Percentiles rank a stretch among this genome's conserved stretches.
phyloP scores from a whole-genome alignment of 2,329 filamentous ascomycete genomes.

The Alternaria gansuensis region DNA sequence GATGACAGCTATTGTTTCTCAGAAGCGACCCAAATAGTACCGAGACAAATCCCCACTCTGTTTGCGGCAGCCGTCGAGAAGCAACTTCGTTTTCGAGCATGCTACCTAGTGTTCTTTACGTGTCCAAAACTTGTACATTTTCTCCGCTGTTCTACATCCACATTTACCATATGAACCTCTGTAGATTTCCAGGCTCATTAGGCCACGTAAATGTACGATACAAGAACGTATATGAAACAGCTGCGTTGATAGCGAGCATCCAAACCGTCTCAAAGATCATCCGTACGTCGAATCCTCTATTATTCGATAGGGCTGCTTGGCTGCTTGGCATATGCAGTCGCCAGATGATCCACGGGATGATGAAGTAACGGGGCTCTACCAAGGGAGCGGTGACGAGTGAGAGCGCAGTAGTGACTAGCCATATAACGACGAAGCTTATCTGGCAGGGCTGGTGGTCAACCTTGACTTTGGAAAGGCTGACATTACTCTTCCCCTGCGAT shows the following conservation, averaged over 20 bases:
- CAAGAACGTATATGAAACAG: slow-evolving; percentile 76
- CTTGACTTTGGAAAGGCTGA: slow-evolving; percentile 15
- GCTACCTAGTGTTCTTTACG: no score
- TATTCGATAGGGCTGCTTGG: slow-evolving; percentile 37
- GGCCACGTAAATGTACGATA: slow-evolving; percentile 73
- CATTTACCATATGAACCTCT: slow-evolving; percentile 76
- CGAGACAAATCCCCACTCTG: no score
- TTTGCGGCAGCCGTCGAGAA: no score
- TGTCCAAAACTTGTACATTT: no score
- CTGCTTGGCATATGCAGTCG: slow-evolving; percentile 73
- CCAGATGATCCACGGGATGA: slow-evolving; percentile 95
- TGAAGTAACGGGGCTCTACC: slow-evolving; percentile 95
- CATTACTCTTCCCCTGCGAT: slow-evolving; percentile 6
- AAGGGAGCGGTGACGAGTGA: slow-evolving; percentile 88
- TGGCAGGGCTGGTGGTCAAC: slow-evolving; percentile 28
- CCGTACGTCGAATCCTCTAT: slow-evolving; percentile 49
- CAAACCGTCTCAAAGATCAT: slow-evolving; percentile 72
- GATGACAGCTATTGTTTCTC: no score
- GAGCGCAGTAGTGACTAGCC: slow-evolving; percentile 74
- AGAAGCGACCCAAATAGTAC: no score
- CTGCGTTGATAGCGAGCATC: slow-evolving; percentile 71
- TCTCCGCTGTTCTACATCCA: neutral
- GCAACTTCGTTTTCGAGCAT: no score
- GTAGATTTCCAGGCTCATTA: slow-evolving; percentile 66
- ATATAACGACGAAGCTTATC: slow-evolving; percentile 64